A percentile compares a stretch with the other conserved stretches of the same genome.
Conservation (phyloP, 192 early-diverging fungal species). For the Geranomyces variabilis region DNA sequence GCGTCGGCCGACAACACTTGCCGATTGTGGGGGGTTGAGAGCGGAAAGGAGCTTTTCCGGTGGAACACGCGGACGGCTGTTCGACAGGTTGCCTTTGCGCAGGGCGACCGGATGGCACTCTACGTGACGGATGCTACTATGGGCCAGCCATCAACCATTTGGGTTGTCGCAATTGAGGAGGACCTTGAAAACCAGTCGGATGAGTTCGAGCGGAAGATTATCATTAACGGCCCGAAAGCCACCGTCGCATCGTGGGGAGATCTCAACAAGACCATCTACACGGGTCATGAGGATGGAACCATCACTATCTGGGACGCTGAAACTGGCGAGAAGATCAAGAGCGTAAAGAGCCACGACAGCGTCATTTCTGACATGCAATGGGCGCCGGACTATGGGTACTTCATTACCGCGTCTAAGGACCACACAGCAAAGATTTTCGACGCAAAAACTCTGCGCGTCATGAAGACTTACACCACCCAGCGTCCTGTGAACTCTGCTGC, state of each 20-base stretch:
- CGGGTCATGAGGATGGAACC: conserved; percentile 91
- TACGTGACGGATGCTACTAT: conserved; percentile 96
- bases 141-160: conserved; percentile 86
- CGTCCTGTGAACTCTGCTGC: conserved; percentile 91
- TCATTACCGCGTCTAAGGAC: conserved; percentile 97
- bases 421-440: conserved; percentile 88
- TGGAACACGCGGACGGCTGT: conserved; percentile 91
- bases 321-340: conserved; percentile 71
- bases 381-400: conserved; percentile 84
- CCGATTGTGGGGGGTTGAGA: conserved; percentile 91
- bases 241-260: conserved; percentile 92
- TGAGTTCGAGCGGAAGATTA: conserved; percentile 75
- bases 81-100: conserved; percentile 85
- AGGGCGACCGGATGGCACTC: conserved; percentile 85
- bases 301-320: conserved; percentile 88
- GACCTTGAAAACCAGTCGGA: conserved; percentile 70
- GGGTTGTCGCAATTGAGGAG: conserved; percentile 78
- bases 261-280: conserved; percentile 91
- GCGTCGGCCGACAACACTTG: conserved; percentile 91
- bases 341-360: conserved; percentile 67
- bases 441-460: conserved; percentile 75
- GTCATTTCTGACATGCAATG: conserved; percentile 93
- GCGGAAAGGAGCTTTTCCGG: conserved; percentile 86
- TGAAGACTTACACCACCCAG: conserved; percentile 86
- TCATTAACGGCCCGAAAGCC: conserved; percentile 78